Evolutionary conservation across 441 rosid species (phyloP), one percentile per base, ranked within the genome.

Genomic region (Macaranga tanarius): DNA sequence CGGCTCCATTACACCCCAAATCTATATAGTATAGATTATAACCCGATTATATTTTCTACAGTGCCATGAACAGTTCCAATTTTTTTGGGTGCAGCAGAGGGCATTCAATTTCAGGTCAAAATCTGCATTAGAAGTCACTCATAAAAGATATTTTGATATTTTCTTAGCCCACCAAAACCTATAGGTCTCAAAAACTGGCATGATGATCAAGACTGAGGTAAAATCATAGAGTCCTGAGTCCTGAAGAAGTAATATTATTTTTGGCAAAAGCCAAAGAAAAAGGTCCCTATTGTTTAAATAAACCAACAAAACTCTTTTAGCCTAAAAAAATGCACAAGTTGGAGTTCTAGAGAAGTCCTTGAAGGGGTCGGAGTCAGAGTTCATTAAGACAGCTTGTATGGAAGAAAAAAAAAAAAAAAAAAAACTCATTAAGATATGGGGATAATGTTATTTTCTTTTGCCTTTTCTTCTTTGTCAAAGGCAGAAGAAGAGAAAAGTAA

Each of bases 111-210:
- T 31, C n/a, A 44, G 26, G 70, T 62, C 38, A 42, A 28, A 16
- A 54, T 56, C 71, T 15, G 45, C 38, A 44, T 47, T 28, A 15
- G 25, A 34, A 61, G 20, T 62, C 7, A 12, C 16, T 34, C 60
- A 19, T 47, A 17, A 19, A 31, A 48, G 31, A 47, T 55, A 26
- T 5, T 58, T 38, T 15, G 62, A 0, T 20, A 40, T 63, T 55
- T 47, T 17, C 60, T 31, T 65, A 70, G 19, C 55, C 69, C 26
- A 69, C 72, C 64, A 56, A 72, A 72, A 28, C 7, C 8, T 63
- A n/a, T 31, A 70, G 66, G 65, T 60, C 40, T 45, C 38, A 31
- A n/a, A n/a, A n/a, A n/a, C n/a, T 31, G 1, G 38, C 38, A 2
- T 3, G 38, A 2, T 31, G 5, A 31, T 31, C 38, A 31, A 31